Percentiles rank a stretch among this genome's conserved stretches.
Evolutionary conservation across 202 grass and related monocot species (phyloP).

Genomic region (Zoysia matrella): DNA sequence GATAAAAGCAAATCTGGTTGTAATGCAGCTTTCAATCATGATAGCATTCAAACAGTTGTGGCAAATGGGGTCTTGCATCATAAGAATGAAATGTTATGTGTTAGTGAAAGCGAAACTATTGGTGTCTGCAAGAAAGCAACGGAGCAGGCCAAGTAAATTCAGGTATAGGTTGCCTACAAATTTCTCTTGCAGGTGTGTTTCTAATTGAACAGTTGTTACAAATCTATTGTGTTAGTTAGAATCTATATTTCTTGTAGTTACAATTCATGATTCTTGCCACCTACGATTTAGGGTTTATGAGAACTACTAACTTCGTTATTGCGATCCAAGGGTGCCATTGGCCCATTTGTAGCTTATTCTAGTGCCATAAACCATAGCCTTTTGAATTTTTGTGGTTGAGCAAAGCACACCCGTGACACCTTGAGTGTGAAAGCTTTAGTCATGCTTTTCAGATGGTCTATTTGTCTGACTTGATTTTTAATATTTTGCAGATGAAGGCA

Average conservation of each 20-base stretch:
- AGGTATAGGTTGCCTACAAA: slow-evolving; percentile 43
- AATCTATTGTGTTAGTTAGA: slow-evolving; percentile 1
- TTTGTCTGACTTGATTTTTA: slow-evolving; percentile 42
- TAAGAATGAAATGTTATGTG: slow-evolving; percentile 49
- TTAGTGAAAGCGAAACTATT: slow-evolving; percentile 50
- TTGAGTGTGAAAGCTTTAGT: not conserved
- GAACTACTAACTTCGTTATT: slow-evolving; percentile 21
- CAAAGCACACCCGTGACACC: slow-evolving; percentile 11
- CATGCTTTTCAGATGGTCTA: slow-evolving; percentile 12
- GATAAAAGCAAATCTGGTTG: slow-evolving; percentile 37
- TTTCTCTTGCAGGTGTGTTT: slow-evolving; percentile 70
- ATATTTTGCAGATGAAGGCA: slow-evolving; percentile 63
- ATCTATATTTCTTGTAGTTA: not conserved
- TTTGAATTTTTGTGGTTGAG: slow-evolving; percentile 25
- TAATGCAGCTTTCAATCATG: slow-evolving; percentile 33
- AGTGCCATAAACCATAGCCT: not conserved
- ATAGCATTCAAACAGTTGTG: not conserved
- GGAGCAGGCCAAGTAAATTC: slow-evolving; percentile 50
- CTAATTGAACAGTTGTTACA: not conserved
- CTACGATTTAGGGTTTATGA: slow-evolving; percentile 10
- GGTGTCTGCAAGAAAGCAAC: slow-evolving; percentile 34
- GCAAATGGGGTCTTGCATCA: no score
- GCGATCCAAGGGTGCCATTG: not conserved
- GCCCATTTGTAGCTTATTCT: not conserved
- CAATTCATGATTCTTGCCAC: not conserved